These are phyloP conservation scores for Vachellia pachyceras DNA, from an alignment of 306 rosid species.

Conservation along the genomic window DNA sequence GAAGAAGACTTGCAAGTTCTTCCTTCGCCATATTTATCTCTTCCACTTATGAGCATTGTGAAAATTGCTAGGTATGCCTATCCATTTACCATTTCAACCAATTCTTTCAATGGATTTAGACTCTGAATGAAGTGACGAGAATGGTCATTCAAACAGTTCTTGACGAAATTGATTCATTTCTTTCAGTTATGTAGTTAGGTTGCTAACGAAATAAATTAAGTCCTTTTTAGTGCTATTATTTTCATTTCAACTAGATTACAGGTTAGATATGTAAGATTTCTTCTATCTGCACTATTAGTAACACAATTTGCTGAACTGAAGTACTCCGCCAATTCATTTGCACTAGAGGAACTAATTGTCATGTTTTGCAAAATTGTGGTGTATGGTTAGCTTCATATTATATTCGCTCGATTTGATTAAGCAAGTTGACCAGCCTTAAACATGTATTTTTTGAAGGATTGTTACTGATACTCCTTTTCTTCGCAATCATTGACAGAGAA, in stretches of 20 bases:
- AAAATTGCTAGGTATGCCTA: slow-evolving; percentile 79
- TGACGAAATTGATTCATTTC: not conserved
- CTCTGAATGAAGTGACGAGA: slow-evolving; percentile 10
- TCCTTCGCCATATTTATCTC: slow-evolving; percentile 79
- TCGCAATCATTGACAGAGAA: slow-evolving; percentile 60
- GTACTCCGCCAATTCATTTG: slow-evolving; percentile 6
- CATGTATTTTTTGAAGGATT: too few species aligned
- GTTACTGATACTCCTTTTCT: not conserved
- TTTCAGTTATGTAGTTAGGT: slow-evolving; percentile 1
- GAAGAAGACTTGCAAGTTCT: slow-evolving; percentile 52
- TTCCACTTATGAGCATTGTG: slow-evolving; percentile 93
- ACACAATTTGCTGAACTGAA: not conserved
- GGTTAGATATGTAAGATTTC: not conserved
- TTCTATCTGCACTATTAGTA: not conserved
- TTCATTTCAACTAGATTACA: not conserved
- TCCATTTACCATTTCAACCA: slow-evolving; percentile 9
- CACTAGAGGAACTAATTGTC: not conserved
- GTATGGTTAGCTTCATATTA: slow-evolving; percentile 3
- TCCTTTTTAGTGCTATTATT: slow-evolving; percentile 16
- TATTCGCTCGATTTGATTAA: slow-evolving; percentile 3
- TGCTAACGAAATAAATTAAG: not conserved
- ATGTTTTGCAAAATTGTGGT: not conserved
- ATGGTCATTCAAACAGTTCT: not conserved
- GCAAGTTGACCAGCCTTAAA: slow-evolving; percentile 10
- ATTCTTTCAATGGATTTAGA: slow-evolving; percentile 1